Percentiles rank a stretch among this genome's conserved stretches.
Evolutionary conservation across 768 basidiomycete species (phyloP).

Genomic region (Boletus vermiculosoides): DNA sequence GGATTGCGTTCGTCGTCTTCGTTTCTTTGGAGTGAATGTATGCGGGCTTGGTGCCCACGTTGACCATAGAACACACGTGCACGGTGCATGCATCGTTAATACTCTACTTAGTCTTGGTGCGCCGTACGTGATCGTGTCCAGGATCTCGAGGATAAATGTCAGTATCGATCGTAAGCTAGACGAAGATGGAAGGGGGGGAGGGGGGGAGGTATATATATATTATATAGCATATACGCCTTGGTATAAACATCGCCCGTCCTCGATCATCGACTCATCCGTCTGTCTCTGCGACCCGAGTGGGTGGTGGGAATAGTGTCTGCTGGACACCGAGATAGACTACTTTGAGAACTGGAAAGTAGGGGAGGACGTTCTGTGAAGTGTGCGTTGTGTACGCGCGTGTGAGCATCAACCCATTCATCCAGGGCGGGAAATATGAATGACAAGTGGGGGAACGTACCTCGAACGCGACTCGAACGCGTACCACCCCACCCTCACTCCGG

Average conservation of each 20-base stretch:
- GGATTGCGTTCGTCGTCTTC: too few species aligned
- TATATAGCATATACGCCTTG: not conserved
- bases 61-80: too few species aligned
- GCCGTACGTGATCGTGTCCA: too few species aligned
- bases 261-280: not conserved
- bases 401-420: too few species aligned
- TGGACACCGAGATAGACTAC: constrained; percentile 63
- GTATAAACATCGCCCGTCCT: too few species aligned
- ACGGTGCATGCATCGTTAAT: too few species aligned
- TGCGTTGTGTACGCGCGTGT: not conserved
- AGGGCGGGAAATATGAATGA: too few species aligned
- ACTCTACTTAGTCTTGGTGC: too few species aligned
- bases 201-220: not conserved
- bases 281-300: not conserved
- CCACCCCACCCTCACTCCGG: constrained; percentile 15
- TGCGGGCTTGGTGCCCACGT: accelerated
- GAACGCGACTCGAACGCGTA: constrained; percentile 54
- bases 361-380: constrained; percentile 54
- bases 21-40: too few species aligned
- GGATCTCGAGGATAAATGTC: too few species aligned
- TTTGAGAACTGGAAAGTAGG: constrained; percentile 58
- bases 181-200: too few species aligned
- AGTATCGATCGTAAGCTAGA: too few species aligned
- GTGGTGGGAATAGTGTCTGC: constrained; percentile 35
- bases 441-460: constrained; percentile 40